phyloP scores from a whole-genome alignment of 192 early-diverging fungal species.

The Geranomyces variabilis region DNA sequence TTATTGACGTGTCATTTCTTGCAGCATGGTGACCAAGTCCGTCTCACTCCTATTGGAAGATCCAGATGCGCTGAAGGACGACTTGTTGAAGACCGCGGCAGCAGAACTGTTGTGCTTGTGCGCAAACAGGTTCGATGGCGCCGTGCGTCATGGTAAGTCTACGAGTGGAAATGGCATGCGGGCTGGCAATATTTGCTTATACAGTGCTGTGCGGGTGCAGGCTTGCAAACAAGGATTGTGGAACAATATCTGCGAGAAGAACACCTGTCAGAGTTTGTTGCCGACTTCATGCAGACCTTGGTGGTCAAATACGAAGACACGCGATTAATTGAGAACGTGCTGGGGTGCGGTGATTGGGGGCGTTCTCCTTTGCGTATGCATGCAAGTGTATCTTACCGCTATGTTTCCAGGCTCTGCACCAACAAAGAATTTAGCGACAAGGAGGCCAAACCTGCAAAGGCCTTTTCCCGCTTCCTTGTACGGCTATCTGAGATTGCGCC shows the following conservation, averaged over 20 bases:
- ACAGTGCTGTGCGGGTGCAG: not conserved
- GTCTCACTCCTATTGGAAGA: slow-evolving; percentile 76
- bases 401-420: slow-evolving; percentile 6
- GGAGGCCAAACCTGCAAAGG: slow-evolving; percentile 80
- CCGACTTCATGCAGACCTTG: slow-evolving; percentile 43
- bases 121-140: slow-evolving; percentile 77
- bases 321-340: slow-evolving; percentile 30
- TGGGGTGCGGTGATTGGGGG: slow-evolving; percentile 18
- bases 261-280: slow-evolving; percentile 50
- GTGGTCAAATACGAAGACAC: slow-evolving; percentile 27
- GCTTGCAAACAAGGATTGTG: slow-evolving; percentile 33
- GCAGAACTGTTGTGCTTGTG: slow-evolving; percentile 76
- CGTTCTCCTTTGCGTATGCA: not conserved
- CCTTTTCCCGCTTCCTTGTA: slow-evolving; percentile 80
- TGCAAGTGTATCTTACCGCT: not conserved
- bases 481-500: slow-evolving; percentile 81
- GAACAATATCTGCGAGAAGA: slow-evolving; percentile 53
- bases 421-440: slow-evolving; percentile 45
- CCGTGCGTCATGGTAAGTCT: slow-evolving; percentile 34
- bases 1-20: not conserved
- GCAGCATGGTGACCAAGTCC: slow-evolving; percentile 54
- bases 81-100: slow-evolving; percentile 56
- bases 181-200: not conserved
- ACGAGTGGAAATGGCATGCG: not conserved
- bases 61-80: slow-evolving; percentile 64